Evolutionary conservation across 1,284 basidiomycete species (phyloP), one percentile per base, ranked within the genome.

Genomic region (Trametes hirsuta): DNA sequence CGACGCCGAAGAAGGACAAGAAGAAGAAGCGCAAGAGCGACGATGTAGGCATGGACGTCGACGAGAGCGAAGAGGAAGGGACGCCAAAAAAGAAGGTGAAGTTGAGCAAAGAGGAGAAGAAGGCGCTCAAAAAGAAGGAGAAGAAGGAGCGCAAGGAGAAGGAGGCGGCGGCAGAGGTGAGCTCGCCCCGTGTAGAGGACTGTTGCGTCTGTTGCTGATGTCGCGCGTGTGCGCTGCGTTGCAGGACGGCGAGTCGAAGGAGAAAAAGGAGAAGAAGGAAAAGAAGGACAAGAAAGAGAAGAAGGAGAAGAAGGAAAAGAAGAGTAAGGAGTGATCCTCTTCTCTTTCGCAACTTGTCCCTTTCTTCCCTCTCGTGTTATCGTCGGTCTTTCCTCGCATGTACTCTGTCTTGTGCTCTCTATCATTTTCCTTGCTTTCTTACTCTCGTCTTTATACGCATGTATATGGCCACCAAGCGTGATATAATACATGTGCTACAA

Each of bases 71-170:
- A 25, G 64, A 60, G 14, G 81, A 86, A 56, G 82, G 81, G 63
- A 79, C 78, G n/a, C 77, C 84, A 8, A 67, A 76, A 59, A 92
- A 91, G 77, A 91, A 90, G 76, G 79, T 81, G 62, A 91, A 91
- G 77, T 67, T 91, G 64, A 87, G 85, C 45, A 93, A 93, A 76
- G 90, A 92, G 76, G 64, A 65, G 64, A 65, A 65, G 64, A 65
- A 65, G 61, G 61, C 61, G 47, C 55, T 65, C n/a, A 93, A 91
- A 77, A 91, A 88, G 76, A 85, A 84, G 49, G 85, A 88, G 77
- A 91, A 91, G 62, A 76, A 83, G 73, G 77, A 82, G 65, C 78
- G 75, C 10, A 81, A 83, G 70, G 75, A 83, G 74, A 77, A 82
- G 65, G 80, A 75, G 47, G 74, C 68, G 30, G 30, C 30, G 25